Base-by-base conservation (phyloP, 2,329 filamentous ascomycete species). In the Fusarium decemcellulare region DNA sequence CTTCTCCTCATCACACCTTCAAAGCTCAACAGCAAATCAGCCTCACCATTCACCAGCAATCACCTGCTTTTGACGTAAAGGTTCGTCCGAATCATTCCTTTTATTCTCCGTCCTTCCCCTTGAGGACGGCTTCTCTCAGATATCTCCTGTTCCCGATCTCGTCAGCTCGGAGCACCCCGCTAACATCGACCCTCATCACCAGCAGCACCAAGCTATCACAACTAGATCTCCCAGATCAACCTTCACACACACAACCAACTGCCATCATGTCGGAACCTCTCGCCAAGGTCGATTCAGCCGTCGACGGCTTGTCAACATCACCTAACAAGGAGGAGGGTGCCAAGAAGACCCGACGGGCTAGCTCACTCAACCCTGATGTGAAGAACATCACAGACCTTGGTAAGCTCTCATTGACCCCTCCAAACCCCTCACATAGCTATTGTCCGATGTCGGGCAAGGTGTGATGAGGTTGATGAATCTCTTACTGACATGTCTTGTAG, bases 221-320 rank as follows among this genome's bases (percentile, higher is more conserved):
- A 59, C 40, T 29, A 62, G 72, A 73, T 71, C 68, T 65, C 44
- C 37, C 61, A 53, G 71, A 73, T 74, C 73, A 69, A 40, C 56
- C 55, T 60, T 39, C 66, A 62, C 56, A 61, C 37, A n/a, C 64
- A 73, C 40, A 67, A 65, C 63, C 44, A 65, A 53, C 54, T 52
- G 59, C 62, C 70, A 78, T 58, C 75, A 82, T 81, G 80, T 75
- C 79, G 68, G 80, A 82, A 81, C 88, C 91, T 76, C 89, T 97
- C 79, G 88, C 88, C 83, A 97, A 97, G 86, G 90, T 97, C 85
- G 95, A 98, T 83, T 97, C 95, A 65, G 94, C 93, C 85, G 90
- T 97, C 78, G 91, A 94, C 79, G 93, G 93, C 81, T 82, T 95
- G 76, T 88, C 89, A 72, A 87, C 88, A 76, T 91, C 90, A 63